Conservation (phyloP, 2,329 filamentous ascomycete species). For the Nigrospora osmanthi region DNA sequence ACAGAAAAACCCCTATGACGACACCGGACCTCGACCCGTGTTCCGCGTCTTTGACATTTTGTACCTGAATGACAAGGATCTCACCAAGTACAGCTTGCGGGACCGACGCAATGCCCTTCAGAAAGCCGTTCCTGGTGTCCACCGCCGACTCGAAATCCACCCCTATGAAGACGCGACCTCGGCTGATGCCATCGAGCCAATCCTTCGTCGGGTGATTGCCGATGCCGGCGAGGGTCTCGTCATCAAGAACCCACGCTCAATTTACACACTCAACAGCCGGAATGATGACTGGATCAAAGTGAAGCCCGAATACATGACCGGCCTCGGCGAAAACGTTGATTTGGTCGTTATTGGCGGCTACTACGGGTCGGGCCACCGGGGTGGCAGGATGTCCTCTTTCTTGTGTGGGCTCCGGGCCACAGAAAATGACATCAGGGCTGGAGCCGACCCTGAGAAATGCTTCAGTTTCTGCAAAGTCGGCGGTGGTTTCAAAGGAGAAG, state of each 20-base stretch:
- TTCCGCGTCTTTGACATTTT: constrained; percentile 88
- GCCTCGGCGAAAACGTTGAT: constrained; percentile 90
- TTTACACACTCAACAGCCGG: constrained; percentile 79
- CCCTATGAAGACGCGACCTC: constrained; percentile 57
- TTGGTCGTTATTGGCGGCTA: constrained; percentile 87
- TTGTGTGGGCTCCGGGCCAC: constrained; percentile 80
- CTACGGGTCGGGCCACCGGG: constrained; percentile 79
- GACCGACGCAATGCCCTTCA: constrained; percentile 73
- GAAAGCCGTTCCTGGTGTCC: constrained; percentile 59
- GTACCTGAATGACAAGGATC: constrained; percentile 70
- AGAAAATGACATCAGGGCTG: constrained; percentile 53
- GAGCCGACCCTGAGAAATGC: constrained; percentile 63
- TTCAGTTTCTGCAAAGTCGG: constrained; percentile 98
- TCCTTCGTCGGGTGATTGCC: constrained; percentile 75
- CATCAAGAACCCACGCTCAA: constrained; percentile 83
- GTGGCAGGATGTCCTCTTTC: constrained; percentile 77
- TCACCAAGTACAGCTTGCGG: constrained; percentile 76
- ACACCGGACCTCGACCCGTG: constrained; percentile 62
- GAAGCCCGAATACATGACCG: constrained; percentile 96
- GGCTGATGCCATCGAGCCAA: constrained; percentile 67
- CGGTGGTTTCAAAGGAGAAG: constrained; percentile 79
- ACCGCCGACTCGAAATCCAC: constrained; percentile 78
- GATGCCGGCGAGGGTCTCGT: constrained; percentile 86
- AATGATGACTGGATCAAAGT: constrained; percentile 98
- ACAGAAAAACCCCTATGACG: constrained; percentile 62